Conservation (phyloP, 306 rosid genomes). For the Lotus japonicus region DNA sequence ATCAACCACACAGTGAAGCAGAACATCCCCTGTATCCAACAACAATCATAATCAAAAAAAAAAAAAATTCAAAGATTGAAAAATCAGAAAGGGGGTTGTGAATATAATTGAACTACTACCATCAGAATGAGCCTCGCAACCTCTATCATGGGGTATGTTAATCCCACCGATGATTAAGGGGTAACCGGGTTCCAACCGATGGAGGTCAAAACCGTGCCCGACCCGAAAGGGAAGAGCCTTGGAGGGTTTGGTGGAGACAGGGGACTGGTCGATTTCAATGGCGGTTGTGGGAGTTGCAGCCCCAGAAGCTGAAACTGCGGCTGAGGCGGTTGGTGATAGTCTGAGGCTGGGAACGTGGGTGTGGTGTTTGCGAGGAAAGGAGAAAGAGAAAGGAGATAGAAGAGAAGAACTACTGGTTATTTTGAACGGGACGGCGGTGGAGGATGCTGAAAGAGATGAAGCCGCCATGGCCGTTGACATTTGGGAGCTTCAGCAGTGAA, state of each 20-base stretch:
- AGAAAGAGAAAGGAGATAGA: neutral
- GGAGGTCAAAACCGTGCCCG: slow-evolving; percentile 97
- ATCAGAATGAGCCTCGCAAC: slow-evolving; percentile 98
- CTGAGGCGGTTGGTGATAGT: slow-evolving; percentile 5
- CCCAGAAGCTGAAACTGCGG: slow-evolving; percentile 2
- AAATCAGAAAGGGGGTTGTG: neutral
- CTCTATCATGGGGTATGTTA: slow-evolving; percentile 78
- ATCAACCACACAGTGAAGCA: slow-evolving; percentile 95
- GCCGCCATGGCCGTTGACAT: slow-evolving; percentile 34
- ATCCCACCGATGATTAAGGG: slow-evolving; percentile 96
- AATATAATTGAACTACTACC: slow-evolving; percentile 34
- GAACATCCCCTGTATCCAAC: slow-evolving; percentile 66
- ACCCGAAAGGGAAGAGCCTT: slow-evolving; percentile 76
- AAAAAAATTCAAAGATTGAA: neutral
- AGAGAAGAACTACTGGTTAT: slow-evolving; percentile 10
- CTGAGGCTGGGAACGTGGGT: neutral
- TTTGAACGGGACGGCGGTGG: slow-evolving; percentile 18
- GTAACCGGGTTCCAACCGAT: slow-evolving; percentile 82
- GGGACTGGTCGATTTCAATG: slow-evolving; percentile 23
- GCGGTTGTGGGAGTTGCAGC: slow-evolving; percentile 40
- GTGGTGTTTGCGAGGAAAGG: slow-evolving; percentile 28
- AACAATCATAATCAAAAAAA: neutral
- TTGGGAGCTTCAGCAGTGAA: slow-evolving; percentile 3
- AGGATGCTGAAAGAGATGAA: slow-evolving; percentile 27
- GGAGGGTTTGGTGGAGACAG: slow-evolving; percentile 36